A percentile compares a stretch with the other conserved stretches of the same genome.
phyloP scores from a whole-genome alignment of 805 yeast genomes.

The Candida ficus region DNA sequence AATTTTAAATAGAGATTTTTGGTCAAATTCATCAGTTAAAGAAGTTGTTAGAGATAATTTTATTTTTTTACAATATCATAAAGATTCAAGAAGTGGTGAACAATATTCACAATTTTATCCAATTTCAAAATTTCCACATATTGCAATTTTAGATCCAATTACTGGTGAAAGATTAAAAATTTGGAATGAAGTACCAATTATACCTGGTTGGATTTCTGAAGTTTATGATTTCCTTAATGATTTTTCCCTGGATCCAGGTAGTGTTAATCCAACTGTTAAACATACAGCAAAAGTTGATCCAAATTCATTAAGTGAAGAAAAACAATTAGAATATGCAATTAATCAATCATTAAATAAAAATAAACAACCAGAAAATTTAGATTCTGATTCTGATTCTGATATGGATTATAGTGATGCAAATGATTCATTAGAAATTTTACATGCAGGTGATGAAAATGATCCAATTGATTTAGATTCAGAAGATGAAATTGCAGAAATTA shows the following conservation, averaged over 20 bases:
- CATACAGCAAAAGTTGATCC: slow-evolving; percentile 61
- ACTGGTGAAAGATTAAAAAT: slow-evolving; percentile 84
- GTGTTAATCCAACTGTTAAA: slow-evolving; percentile 59
- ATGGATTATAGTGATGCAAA: slow-evolving; percentile 14
- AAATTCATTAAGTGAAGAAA: slow-evolving; percentile 69
- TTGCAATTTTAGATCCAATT: slow-evolving; percentile 88
- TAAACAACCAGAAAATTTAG: slow-evolving; percentile 2
- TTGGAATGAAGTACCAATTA: slow-evolving; percentile 70
- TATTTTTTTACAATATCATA: slow-evolving; percentile 79
- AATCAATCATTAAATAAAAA: slow-evolving; percentile 49
- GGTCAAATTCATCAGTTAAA: slow-evolving; percentile 71
- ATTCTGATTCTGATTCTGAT: slow-evolving; percentile 18
- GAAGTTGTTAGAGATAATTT: slow-evolving; percentile 61
- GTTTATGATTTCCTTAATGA: slow-evolving; percentile 61
- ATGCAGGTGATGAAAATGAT: slow-evolving; percentile 15
- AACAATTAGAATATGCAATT: slow-evolving; percentile 74
- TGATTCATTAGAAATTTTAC: slow-evolving; percentile 17
- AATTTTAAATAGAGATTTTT: slow-evolving; percentile 85
- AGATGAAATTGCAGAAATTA: too few species aligned
- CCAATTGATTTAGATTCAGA: slow-evolving; percentile 23
- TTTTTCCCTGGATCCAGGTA: slow-evolving; percentile 60
- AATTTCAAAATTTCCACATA: slow-evolving; percentile 71
- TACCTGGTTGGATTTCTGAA: slow-evolving; percentile 57
- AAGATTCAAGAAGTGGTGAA: slow-evolving; percentile 70
- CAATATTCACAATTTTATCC: slow-evolving; percentile 71